phyloP scores from a whole-genome alignment of 2,329 filamentous ascomycete genomes.

The Pyricularia pennisetigena region DNA sequence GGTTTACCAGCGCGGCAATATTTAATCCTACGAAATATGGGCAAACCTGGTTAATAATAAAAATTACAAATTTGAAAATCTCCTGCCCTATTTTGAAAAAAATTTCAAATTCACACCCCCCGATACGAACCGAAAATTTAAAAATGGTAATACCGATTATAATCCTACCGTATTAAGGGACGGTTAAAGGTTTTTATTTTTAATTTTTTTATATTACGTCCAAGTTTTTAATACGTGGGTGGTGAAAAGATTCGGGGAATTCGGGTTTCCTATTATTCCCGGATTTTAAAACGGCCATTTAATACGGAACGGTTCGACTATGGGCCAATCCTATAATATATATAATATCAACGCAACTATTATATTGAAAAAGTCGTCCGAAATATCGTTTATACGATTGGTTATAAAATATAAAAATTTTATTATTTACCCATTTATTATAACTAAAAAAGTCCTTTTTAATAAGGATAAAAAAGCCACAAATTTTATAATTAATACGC shows the following conservation, averaged over 20 bases:
- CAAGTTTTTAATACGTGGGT: slow-evolving; percentile 14
- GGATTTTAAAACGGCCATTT: slow-evolving; percentile 28
- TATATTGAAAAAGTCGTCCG: slow-evolving; percentile 16
- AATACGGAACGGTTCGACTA: too few relatives aligned
- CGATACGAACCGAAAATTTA: slow-evolving; percentile 1
- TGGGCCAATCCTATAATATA: slow-evolving; percentile 11
- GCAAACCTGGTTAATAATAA: slow-evolving; percentile 20
- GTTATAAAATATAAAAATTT: slow-evolving; percentile 20
- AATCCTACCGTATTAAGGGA: slow-evolving; percentile 15
- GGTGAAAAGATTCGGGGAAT: slow-evolving; percentile 22
- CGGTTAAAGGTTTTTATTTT: slow-evolving; percentile 15
- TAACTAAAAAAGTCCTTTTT: slow-evolving; percentile 17
- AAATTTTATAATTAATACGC: not conserved
- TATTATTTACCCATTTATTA: slow-evolving; percentile 27
- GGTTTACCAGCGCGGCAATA: slow-evolving; percentile 16
- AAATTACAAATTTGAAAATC: slow-evolving; percentile 16
- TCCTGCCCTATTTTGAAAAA: slow-evolving; percentile 22
- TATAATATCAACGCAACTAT: slow-evolving; percentile 3
- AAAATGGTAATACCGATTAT: slow-evolving; percentile 16
- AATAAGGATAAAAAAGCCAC: not conserved
- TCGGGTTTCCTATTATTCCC: slow-evolving; percentile 24
- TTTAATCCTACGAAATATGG: slow-evolving; percentile 18
- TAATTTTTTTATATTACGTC: slow-evolving; percentile 16
- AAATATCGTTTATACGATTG: slow-evolving; percentile 23
- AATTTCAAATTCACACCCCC: slow-evolving; percentile 9